Percentiles rank a stretch among this genome's conserved stretches.
These are phyloP conservation scores for Penicillium pancosmium DNA, from an alignment of 495 filamentous ascomycete species.

Conservation along the genomic window DNA sequence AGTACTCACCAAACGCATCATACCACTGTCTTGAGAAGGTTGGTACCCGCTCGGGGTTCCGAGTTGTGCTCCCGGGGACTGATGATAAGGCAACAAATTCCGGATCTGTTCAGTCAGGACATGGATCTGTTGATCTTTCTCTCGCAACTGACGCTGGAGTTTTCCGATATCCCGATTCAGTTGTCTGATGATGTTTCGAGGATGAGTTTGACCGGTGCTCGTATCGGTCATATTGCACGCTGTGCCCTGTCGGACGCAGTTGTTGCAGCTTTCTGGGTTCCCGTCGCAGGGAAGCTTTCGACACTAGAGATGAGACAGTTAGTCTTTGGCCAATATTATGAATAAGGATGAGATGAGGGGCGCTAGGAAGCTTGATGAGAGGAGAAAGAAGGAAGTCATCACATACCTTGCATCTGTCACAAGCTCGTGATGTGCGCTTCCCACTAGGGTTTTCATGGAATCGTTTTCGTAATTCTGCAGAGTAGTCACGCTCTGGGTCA, in stretches of 20 bases:
- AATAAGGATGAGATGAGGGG: background rate
- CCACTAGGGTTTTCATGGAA: constrained; percentile 59
- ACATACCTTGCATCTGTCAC: constrained; percentile 86
- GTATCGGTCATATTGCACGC: constrained; percentile 83
- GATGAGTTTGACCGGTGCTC: constrained; percentile 78
- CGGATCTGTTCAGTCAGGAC: background rate
- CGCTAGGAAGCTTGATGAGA: background rate
- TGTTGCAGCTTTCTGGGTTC: constrained; percentile 65
- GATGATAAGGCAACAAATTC: background rate
- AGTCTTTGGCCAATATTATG: background rate
- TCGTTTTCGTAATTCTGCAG: constrained; percentile 51
- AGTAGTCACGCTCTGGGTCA: constrained; percentile 57
- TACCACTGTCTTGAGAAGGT: too few relatives aligned
- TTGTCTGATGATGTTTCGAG: constrained; percentile 54
- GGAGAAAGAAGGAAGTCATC: background rate
- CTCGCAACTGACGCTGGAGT: background rate
- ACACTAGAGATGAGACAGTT: constrained; percentile 50
- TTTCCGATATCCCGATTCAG: constrained; percentile 8
- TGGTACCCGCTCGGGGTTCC: too few relatives aligned
- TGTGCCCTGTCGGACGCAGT: constrained; percentile 58
- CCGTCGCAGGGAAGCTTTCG: constrained; percentile 86
- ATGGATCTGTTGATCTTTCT: background rate
- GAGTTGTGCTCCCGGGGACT: background rate
- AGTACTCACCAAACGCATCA: too few relatives aligned
- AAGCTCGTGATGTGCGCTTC: constrained; percentile 80